Evolutionary conservation across 75 land plant species (phyloP).

Genomic region (Pseudotsuga menziesii): DNA sequence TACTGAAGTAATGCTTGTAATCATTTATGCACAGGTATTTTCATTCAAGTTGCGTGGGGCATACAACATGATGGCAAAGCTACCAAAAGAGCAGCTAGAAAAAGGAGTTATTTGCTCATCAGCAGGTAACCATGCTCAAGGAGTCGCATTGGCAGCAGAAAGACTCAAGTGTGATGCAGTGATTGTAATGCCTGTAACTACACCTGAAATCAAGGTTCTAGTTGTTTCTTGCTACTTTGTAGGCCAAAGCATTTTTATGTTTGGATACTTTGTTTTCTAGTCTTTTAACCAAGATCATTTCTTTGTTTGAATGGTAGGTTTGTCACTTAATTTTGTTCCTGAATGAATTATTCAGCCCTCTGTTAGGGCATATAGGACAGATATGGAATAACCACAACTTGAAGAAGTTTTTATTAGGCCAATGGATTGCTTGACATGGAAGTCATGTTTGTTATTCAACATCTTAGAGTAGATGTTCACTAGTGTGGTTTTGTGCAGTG

Average conservation of each 20-base stretch:
- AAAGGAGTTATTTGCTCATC: constrained; percentile 58
- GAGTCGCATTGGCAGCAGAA: constrained; percentile 52
- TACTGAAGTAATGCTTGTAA: too few species aligned
- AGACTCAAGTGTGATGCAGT: constrained; percentile 43
- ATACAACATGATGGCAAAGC: constrained; percentile 58
- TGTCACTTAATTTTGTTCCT: neutral
- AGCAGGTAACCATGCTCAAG: constrained; percentile 63
- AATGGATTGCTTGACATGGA: neutral
- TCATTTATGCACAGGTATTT: constrained; percentile 28
- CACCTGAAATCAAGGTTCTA: constrained; percentile 55
- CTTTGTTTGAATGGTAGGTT: neutral
- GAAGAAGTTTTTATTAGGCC: neutral
- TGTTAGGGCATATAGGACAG: neutral
- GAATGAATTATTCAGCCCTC: neutral
- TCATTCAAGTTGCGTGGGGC: constrained; percentile 60
- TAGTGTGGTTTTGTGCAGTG: constrained; percentile 28
- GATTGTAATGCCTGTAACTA: constrained; percentile 55
- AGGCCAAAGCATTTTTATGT: neutral
- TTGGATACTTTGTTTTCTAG: neutral
- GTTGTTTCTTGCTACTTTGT: constrained; percentile 1
- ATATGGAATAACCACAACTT: neutral
- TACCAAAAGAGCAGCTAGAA: constrained; percentile 30
- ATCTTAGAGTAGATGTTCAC: neutral
- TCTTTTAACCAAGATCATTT: neutral
- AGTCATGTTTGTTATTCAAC: neutral